These are phyloP conservation scores for Globisporangium radiosum DNA, from an alignment of 352 stramenopile genomes.

Conservation along the genomic window DNA sequence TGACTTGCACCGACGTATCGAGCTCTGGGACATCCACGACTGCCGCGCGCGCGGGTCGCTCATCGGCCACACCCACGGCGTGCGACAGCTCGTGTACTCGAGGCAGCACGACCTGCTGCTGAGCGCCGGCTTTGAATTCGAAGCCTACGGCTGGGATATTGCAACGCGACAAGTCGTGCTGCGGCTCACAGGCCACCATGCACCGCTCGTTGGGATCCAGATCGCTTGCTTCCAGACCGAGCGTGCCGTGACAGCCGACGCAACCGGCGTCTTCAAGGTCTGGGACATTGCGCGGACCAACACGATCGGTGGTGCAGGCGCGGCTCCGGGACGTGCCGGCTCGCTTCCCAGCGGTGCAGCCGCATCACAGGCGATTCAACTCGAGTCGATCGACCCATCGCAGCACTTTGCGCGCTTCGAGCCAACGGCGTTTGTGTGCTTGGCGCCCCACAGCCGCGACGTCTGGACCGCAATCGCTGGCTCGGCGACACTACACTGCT, in stretches of 20 bases:
- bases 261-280: conserved; percentile 71
- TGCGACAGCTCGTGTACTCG: conserved; percentile 78
- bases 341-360: conserved; percentile 2
- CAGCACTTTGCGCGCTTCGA: conserved; percentile 50
- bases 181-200: conserved; percentile 57
- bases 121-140: conserved; percentile 81
- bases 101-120: conserved; percentile 66
- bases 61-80: conserved; percentile 48
- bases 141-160: conserved; percentile 80
- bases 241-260: conserved; percentile 73
- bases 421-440: conserved; percentile 45
- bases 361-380: conserved; percentile 44
- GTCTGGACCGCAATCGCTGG: conserved; percentile 46
- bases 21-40: conserved; percentile 80
- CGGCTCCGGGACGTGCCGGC: neutral
- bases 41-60: conserved; percentile 53
- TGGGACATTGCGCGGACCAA: conserved; percentile 68
- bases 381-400: conserved; percentile 58
- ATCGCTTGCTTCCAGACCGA: conserved; percentile 70
- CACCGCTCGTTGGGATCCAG: conserved; percentile 69
- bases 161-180: conserved; percentile 66
- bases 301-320: conserved; percentile 5
- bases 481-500: conserved; percentile 44
- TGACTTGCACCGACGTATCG: conserved; percentile 59
- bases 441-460: conserved; percentile 50